Conservation (phyloP, 345 rosid genomes). For the Eucalyptus lansdowneana region DNA sequence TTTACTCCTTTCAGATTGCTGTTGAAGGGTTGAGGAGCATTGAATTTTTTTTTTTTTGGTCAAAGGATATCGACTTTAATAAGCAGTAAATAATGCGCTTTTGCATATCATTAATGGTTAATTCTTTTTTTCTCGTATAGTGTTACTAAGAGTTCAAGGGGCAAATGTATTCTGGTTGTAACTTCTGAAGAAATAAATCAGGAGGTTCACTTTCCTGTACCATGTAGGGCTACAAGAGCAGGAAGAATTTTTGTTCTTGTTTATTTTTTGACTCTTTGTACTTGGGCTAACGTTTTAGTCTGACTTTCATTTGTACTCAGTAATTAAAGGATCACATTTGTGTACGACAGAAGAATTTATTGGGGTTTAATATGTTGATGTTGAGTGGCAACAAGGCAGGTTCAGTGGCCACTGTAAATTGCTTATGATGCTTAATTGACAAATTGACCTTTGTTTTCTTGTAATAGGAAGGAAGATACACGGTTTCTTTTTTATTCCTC, state of each 20-base stretch:
- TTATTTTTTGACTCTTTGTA: background rate
- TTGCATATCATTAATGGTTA: background rate
- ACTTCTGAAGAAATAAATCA: background rate
- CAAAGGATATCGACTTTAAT: too few relatives aligned
- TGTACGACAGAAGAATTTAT: background rate
- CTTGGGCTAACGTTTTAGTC: background rate
- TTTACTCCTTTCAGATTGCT: constrained; percentile 63
- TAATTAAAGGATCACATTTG: background rate
- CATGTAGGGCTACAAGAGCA: background rate
- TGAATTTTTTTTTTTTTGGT: too few relatives aligned
- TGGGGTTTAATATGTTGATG: background rate
- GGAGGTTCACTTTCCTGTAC: background rate
- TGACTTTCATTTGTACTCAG: background rate
- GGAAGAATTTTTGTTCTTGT: background rate
- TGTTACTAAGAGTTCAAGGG: background rate
- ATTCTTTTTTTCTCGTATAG: background rate
- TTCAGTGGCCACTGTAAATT: background rate
- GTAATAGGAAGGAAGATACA: background rate
- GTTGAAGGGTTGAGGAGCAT: constrained; percentile 63
- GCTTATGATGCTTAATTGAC: background rate
- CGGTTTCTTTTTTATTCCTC: background rate
- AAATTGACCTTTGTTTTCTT: background rate
- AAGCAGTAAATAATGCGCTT: background rate
- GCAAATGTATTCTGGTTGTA: background rate
- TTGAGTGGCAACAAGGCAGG: background rate